A percentile compares a stretch with the other conserved stretches of the same genome.
phyloP scores from a whole-genome alignment of 768 basidiomycete species.

The Lentinula lateritia region DNA sequence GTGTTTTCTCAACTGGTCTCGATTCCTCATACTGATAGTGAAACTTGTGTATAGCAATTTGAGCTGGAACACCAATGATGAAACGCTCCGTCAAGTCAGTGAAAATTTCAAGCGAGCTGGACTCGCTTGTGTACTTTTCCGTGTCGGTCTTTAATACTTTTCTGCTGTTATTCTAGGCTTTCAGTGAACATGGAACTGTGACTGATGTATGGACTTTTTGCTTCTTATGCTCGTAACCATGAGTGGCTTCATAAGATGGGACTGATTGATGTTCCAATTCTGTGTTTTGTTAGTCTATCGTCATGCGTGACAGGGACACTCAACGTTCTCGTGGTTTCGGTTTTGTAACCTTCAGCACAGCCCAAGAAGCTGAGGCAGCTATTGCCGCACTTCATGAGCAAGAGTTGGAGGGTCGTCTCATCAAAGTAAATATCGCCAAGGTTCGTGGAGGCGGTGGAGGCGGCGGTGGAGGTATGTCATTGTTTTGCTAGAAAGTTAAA shows the following conservation, averaged over 20 bases:
- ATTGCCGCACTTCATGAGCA: constrained; percentile 79
- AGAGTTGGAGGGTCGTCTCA: constrained; percentile 88
- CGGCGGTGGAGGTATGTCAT: constrained; percentile 37
- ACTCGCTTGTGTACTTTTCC: constrained; percentile 21
- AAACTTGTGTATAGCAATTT: constrained; percentile 72
- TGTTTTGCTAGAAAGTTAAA: background rate
- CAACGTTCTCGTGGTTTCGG: constrained; percentile 96
- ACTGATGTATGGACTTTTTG: constrained; percentile 75
- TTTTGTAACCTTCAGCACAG: constrained; percentile 74
- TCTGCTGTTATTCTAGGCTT: constrained; percentile 63
- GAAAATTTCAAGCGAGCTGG: constrained; percentile 28
- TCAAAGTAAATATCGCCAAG: constrained; percentile 85
- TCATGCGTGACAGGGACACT: constrained; percentile 98
- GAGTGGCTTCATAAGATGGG: constrained; percentile 20
- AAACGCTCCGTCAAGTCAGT: constrained; percentile 84
- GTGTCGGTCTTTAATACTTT: constrained; percentile 35
- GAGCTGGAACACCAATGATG: constrained; percentile 96
- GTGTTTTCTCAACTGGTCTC: constrained; percentile 28
- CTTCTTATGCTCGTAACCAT: constrained; percentile 10
- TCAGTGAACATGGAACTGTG: constrained; percentile 76
- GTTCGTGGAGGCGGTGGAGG: constrained; percentile 54
- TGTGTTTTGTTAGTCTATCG: constrained; percentile 67
- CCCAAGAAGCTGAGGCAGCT: constrained; percentile 70
- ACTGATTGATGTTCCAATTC: constrained; percentile 28
- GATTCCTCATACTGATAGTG: constrained; percentile 47